A percentile compares a stretch with the other conserved stretches of the same genome.
Evolutionary conservation across 148 eudicot species (phyloP).

Genomic region (Gaultheria prostrata): DNA sequence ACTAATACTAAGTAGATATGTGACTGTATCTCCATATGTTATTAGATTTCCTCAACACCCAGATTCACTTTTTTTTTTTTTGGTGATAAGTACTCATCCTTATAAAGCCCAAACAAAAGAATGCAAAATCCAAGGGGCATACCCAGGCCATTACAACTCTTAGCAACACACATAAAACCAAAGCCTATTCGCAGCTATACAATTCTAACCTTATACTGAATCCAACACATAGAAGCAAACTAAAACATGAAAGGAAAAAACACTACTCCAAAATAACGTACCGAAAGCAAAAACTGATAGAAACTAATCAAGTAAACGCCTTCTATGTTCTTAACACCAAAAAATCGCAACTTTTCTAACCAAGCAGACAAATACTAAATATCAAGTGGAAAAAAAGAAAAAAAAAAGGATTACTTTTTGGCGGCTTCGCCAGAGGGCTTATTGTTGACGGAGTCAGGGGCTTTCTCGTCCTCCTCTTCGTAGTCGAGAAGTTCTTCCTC

Average conservation of each 20-base stretch:
- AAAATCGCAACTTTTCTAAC: not conserved
- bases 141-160: too few relatives aligned
- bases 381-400: not conserved
- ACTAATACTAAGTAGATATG: not conserved
- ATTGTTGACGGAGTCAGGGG: conserved; percentile 37
- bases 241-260: not conserved
- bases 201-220: too few relatives aligned
- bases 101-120: not conserved
- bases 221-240: not conserved
- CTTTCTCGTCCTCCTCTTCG: conserved; percentile 60
- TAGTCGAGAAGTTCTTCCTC: conserved; percentile 64
- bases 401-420: conserved; percentile 44
- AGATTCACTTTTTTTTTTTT: not conserved
- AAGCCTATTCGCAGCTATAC: too few relatives aligned
- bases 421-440: conserved; percentile 44
- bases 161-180: too few relatives aligned
- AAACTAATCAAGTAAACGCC: not conserved
- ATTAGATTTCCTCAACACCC: not conserved
- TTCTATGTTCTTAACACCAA: not conserved
- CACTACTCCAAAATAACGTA: not conserved
- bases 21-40: not conserved
- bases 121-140: too few relatives aligned
- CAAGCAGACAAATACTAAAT: not conserved
- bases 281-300: not conserved
- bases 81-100: too few relatives aligned